Conservation (phyloP, 306 rosid genomes). For the Cucurbita pepo region DNA sequence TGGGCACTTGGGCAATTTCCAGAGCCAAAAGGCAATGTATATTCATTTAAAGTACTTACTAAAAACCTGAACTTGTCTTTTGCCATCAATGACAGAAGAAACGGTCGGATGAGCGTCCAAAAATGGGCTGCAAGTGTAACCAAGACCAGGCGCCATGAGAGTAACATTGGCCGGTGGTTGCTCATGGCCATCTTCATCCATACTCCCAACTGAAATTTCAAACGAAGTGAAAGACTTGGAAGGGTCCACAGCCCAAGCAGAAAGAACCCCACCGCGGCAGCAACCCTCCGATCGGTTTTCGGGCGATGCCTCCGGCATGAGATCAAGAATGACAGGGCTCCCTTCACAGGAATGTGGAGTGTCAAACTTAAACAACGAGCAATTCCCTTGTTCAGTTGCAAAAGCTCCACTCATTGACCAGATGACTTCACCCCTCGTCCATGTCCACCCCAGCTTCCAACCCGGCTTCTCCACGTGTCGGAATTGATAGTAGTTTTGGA, state of each 20-base stretch:
- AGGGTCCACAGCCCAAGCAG: constrained; percentile 35
- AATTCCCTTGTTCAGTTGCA: constrained; percentile 47
- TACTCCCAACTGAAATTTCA: constrained; percentile 42
- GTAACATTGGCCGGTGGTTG: constrained; percentile 38
- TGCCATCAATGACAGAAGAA: constrained; percentile 37
- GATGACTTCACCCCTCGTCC: constrained; percentile 53
- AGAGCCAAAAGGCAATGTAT: not conserved
- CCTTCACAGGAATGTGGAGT: constrained; percentile 52
- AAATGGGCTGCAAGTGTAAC: constrained; percentile 61
- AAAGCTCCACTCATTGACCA: constrained; percentile 72
- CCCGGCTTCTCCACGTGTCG: constrained; percentile 65
- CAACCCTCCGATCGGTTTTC: constrained; percentile 41
- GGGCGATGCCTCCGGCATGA: constrained; percentile 18
- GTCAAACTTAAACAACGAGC: constrained; percentile 29
- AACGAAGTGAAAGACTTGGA: constrained; percentile 44
- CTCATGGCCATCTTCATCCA: constrained; percentile 11
- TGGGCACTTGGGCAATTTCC: not conserved
- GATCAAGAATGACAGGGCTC: constrained; percentile 43
- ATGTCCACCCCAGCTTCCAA: constrained; percentile 62
- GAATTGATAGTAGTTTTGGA: constrained; percentile 41
- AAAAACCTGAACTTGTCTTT: constrained; percentile 43
- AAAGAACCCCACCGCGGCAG: constrained; percentile 56
- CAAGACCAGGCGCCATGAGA: constrained; percentile 61
- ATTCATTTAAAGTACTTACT: constrained; percentile 27
- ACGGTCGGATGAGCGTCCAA: constrained; percentile 37